Conservation (phyloP, 768 basidiomycete species). For the Tephrocybe rancida region DNA sequence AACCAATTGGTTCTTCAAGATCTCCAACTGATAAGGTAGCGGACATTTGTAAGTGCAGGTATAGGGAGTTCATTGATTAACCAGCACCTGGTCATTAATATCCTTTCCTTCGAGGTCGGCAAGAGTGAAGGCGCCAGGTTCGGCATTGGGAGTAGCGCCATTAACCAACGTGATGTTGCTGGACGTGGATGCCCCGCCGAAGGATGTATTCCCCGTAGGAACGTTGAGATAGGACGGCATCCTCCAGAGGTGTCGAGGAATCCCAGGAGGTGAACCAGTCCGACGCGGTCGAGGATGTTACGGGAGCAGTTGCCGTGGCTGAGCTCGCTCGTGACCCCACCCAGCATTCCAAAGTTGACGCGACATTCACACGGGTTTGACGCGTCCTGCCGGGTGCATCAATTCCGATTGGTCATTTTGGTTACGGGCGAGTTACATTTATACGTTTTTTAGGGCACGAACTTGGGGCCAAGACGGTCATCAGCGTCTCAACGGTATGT, state of each 20-base stretch:
- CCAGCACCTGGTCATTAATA: conserved; percentile 45
- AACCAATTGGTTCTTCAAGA: conserved; percentile 66
- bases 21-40: conserved; percentile 57
- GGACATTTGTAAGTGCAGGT: not conserved
- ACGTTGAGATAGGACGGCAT: conserved; percentile 22
- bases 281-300: not conserved
- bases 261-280: not conserved
- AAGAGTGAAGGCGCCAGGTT: conserved; percentile 31
- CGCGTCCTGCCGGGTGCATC: not conserved
- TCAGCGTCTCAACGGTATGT: too few species aligned
- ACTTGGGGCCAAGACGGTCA: too few species aligned
- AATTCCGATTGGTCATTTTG: too few species aligned
- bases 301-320: not conserved
- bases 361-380: conserved; percentile 9
- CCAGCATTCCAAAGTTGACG: not conserved
- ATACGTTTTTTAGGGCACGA: too few species aligned
- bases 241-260: conserved; percentile 6
- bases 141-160: conserved; percentile 7
- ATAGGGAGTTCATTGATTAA: not conserved
- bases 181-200: conserved; percentile 23
- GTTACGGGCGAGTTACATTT: not conserved
- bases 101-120: conserved; percentile 50
- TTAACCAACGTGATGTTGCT: conserved; percentile 30
- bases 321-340: conserved; percentile 18
- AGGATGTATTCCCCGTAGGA: conserved; percentile 18